Base-by-base conservation (phyloP, 305 asterid genomes). In the Solanum hybrid region DNA sequence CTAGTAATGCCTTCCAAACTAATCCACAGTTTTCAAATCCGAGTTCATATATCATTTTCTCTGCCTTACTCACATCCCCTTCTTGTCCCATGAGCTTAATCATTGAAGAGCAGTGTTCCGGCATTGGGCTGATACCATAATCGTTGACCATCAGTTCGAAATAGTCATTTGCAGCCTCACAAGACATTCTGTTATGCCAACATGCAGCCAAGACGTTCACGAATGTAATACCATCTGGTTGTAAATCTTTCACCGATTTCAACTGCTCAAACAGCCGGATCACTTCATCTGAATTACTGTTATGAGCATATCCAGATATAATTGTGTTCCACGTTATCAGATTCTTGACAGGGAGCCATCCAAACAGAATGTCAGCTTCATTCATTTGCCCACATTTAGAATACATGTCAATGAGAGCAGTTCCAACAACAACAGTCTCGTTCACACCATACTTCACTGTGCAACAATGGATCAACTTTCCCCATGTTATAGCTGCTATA, bases 401-500 rank as follows among this genome's bases (percentile, higher is more conserved):
- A 89, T 97, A 96, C 98, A 95, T 94, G 93, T 96, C 96, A 27
- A 94, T 36, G 2, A 97, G 94, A 80, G 99, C 95, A 90, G 95
- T 96, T 26, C 98, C 99, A 32, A 96, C 98, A 17, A 94, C 96
- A 26, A 96, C 87, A n/a, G 91, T 83, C 29, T 38, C 87, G 15
- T 94, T 94, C 75, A 96, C 91, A 29, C 97, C 95, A 31, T 72
- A 88, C 90, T 95, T 96, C 77, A 96, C 13, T 2, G 94, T 93
- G 37, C 95, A 95, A 85, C 96, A 92, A 91, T 97, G 97, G 10
- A 93, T 90, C 92, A 91, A 36, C 29, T 26, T 89, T 17, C 98
- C 99, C 94, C 95, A 94, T 7, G 89, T 81, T 36, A 93, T 32
- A 26, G 94, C 94, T 10, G 98, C 91, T 33, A 94, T 57, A 33